phyloP scores from a whole-genome alignment of 202 grass and related monocot species.

The Bolboschoenoplectus hybrid region DNA sequence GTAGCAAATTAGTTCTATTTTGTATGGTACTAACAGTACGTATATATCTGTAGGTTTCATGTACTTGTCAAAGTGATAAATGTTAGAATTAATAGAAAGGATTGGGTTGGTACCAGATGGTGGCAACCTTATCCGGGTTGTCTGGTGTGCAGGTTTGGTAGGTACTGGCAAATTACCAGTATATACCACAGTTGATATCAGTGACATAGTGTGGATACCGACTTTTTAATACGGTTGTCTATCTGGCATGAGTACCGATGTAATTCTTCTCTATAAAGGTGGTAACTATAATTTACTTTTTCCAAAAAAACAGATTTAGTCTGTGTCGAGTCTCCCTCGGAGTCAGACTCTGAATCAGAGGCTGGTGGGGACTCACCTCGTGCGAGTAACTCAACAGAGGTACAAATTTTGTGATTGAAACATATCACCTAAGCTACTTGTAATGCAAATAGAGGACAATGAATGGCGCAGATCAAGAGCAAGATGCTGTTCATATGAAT shows the following conservation, averaged over 20 bases:
- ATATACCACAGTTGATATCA: slow-evolving; percentile 13
- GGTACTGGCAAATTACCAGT: slow-evolving; percentile 19
- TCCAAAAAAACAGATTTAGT: slow-evolving; percentile 52
- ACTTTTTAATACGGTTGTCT: background rate
- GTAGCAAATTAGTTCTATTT: slow-evolving; percentile 7
- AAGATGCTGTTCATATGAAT: background rate
- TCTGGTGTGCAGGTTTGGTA: slow-evolving; percentile 3
- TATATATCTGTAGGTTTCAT: slow-evolving; percentile 1
- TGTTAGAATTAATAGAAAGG: background rate
- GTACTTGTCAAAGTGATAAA: background rate
- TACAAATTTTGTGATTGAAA: slow-evolving; percentile 26
- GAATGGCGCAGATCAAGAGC: background rate
- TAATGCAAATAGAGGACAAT: background rate
- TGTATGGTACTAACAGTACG: background rate
- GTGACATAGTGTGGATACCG: background rate
- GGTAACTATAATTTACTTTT: background rate
- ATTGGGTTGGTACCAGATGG: slow-evolving; percentile 29
- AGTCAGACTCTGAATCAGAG: slow-evolving; percentile 38
- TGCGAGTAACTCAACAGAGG: slow-evolving; percentile 47
- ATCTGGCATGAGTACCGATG: background rate
- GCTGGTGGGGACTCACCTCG: slow-evolving; percentile 43
- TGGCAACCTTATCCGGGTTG: background rate
- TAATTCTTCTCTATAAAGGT: slow-evolving; percentile 18
- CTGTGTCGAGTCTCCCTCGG: slow-evolving; percentile 63
- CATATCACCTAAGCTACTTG: slow-evolving; percentile 7